A percentile compares a stretch with the other conserved stretches of the same genome.
These are phyloP conservation scores for Lithohypha guttulata DNA, from an alignment of 2,329 filamentous ascomycete species.

Conservation along the genomic window DNA sequence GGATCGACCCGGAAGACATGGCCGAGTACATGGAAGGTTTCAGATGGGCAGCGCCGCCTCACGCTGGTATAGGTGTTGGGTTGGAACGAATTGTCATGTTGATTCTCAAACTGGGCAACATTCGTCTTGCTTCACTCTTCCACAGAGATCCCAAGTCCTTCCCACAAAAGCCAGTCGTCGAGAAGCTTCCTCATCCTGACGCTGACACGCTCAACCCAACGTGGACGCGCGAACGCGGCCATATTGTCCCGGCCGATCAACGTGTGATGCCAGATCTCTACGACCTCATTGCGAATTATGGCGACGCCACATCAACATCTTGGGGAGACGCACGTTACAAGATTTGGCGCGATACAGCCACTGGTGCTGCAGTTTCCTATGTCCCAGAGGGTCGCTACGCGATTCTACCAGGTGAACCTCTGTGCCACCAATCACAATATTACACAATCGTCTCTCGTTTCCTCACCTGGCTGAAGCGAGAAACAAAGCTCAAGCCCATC, in stretches of 20 bases:
- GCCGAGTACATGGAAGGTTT: slow-evolving; percentile 84
- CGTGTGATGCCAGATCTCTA: slow-evolving; percentile 61
- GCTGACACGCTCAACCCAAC: slow-evolving; percentile 67
- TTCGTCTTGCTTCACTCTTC: slow-evolving; percentile 78
- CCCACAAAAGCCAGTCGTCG: slow-evolving; percentile 52
- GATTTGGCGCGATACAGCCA: slow-evolving; percentile 70
- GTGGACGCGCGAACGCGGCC: slow-evolving; percentile 42
- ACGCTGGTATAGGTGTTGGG: slow-evolving; percentile 82
- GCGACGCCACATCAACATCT: slow-evolving; percentile 85
- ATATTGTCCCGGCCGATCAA: slow-evolving; percentile 31
- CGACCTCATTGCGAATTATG: slow-evolving; percentile 88
- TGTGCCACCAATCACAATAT: slow-evolving; percentile 72
- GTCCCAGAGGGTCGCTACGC: slow-evolving; percentile 66
- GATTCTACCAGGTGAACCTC: slow-evolving; percentile 76
- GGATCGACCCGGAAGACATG: slow-evolving; percentile 72
- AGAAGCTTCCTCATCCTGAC: slow-evolving; percentile 70
- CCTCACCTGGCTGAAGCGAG: slow-evolving; percentile 61
- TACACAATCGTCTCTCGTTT: slow-evolving; percentile 62
- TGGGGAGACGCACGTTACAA: slow-evolving; percentile 85
- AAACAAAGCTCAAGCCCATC: slow-evolving; percentile 63
- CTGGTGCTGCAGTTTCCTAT: slow-evolving; percentile 76
- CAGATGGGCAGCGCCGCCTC: slow-evolving; percentile 76
- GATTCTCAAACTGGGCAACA: slow-evolving; percentile 75
- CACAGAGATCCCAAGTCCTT: slow-evolving; percentile 81
- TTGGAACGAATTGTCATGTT: slow-evolving; percentile 82